phyloP scores from a whole-genome alignment of 2,329 filamentous ascomycete genomes.

The Penicillium palitans region DNA sequence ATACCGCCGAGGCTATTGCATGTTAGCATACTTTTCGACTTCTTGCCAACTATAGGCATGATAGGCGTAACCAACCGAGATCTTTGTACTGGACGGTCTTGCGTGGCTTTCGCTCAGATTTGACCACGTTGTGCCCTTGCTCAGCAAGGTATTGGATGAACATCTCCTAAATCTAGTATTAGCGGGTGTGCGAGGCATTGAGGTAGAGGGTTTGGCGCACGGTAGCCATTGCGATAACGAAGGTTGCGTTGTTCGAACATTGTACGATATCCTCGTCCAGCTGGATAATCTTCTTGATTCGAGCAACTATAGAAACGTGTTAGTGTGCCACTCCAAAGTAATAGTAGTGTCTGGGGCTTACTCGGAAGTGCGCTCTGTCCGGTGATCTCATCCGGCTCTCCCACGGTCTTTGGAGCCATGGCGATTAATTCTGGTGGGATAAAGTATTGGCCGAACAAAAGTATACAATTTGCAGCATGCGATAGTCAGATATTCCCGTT shows the following conservation, averaged over 20 bases:
- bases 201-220: slow-evolving; percentile 49
- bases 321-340: slow-evolving; percentile 2
- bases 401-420: slow-evolving; percentile 90
- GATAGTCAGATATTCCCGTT: not conserved
- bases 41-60: not conserved
- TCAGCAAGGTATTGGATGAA: slow-evolving; percentile 90
- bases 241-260: slow-evolving; percentile 91
- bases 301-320: slow-evolving; percentile 65
- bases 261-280: slow-evolving; percentile 81
- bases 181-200: slow-evolving; percentile 14
- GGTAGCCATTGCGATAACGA: slow-evolving; percentile 88
- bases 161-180: slow-evolving; percentile 65
- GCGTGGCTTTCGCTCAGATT: slow-evolving; percentile 85
- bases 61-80: slow-evolving; percentile 59
- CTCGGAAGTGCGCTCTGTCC: slow-evolving; percentile 82
- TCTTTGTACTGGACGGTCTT: slow-evolving; percentile 96
- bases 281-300: slow-evolving; percentile 93
- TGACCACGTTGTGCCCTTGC: slow-evolving; percentile 83
- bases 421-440: slow-evolving; percentile 10
- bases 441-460: not conserved
- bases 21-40: slow-evolving; percentile 10
- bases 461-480: not conserved
- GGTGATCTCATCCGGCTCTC: slow-evolving; percentile 80
- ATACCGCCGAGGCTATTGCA: slow-evolving; percentile 72
- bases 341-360: slow-evolving; percentile 51